Evolutionary conservation across 2,329 filamentous ascomycete genomes (phyloP).

Genomic region (Aspergillus nomiae): DNA sequence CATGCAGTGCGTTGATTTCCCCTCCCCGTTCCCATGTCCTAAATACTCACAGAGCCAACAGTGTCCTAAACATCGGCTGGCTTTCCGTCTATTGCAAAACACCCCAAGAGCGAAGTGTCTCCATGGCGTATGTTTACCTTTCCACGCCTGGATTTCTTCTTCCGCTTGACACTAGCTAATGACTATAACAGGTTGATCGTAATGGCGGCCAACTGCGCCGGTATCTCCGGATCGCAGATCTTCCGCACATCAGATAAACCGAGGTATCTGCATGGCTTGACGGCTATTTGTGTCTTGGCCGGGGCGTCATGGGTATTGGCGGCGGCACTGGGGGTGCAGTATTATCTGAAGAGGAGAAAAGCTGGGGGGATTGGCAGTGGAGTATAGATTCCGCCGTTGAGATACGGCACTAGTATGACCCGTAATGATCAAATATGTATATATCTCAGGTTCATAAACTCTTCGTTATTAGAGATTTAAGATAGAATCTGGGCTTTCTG

Average conservation of each 20-base stretch:
- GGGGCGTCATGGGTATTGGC: neutral
- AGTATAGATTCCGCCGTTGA: neutral
- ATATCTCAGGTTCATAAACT: neutral
- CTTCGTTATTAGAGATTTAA: neutral
- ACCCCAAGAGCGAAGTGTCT: conserved; percentile 60
- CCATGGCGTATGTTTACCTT: conserved; percentile 51
- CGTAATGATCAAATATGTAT: neutral
- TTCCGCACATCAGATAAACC: conserved; percentile 44
- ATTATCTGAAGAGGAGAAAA: neutral
- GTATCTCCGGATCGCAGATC: conserved; percentile 63
- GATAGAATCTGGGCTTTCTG: neutral
- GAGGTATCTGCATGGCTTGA: conserved; percentile 10
- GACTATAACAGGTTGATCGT: conserved; percentile 41
- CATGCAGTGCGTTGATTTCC: conserved; percentile 36
- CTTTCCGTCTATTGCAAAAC: conserved; percentile 58
- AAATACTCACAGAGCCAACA: neutral
- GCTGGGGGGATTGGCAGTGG: neutral
- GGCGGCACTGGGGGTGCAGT: neutral
- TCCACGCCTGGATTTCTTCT: neutral
- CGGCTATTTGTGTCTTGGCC: neutral
- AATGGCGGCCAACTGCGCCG: conserved; percentile 64
- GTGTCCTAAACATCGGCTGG: conserved; percentile 60
- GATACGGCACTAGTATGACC: neutral
- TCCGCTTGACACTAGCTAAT: conserved; percentile 15
- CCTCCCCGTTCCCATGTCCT: neutral